Evolutionary conservation across 345 rosid genomes (phyloP).

Genomic region (Microcos paniculata): DNA sequence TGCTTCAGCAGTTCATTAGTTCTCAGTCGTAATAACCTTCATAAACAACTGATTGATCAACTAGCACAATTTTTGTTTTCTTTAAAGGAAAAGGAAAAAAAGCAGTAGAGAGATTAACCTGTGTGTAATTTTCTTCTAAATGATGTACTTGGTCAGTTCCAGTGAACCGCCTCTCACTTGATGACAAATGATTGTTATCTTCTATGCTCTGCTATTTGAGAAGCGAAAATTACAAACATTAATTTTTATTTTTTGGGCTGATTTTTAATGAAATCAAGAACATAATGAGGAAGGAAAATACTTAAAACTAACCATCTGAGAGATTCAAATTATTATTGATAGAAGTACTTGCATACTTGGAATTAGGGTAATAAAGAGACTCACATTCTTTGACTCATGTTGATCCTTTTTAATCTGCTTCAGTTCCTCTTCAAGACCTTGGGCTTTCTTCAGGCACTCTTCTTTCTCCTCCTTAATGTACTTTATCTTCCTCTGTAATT

Average conservation of each 20-base stretch:
- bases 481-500: constrained; percentile 51
- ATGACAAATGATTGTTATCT: constrained; percentile 7
- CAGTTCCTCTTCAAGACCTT: constrained; percentile 30
- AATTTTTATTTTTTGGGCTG: neutral
- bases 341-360: constrained; percentile 4
- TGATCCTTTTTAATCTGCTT: constrained; percentile 25
- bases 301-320: constrained; percentile 30
- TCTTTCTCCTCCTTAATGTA: constrained; percentile 53
- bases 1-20: neutral
- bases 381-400: constrained; percentile 12
- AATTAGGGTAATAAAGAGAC: constrained; percentile 15
- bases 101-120: constrained; percentile 4
- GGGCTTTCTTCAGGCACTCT: constrained; percentile 36
- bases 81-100: neutral
- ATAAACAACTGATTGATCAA: neutral
- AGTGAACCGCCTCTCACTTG: constrained; percentile 10
- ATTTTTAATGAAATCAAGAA: constrained; percentile 1
- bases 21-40: neutral
- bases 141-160: constrained; percentile 8
- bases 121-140: constrained; percentile 2
- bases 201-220: constrained; percentile 19
- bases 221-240: neutral
- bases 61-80: neutral
- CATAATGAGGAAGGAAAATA: constrained; percentile 1
- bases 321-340: constrained; percentile 19